These are phyloP conservation scores for Claviceps digitariae DNA, from an alignment of 2,329 filamentous ascomycete genomes.

Conservation along the genomic window DNA sequence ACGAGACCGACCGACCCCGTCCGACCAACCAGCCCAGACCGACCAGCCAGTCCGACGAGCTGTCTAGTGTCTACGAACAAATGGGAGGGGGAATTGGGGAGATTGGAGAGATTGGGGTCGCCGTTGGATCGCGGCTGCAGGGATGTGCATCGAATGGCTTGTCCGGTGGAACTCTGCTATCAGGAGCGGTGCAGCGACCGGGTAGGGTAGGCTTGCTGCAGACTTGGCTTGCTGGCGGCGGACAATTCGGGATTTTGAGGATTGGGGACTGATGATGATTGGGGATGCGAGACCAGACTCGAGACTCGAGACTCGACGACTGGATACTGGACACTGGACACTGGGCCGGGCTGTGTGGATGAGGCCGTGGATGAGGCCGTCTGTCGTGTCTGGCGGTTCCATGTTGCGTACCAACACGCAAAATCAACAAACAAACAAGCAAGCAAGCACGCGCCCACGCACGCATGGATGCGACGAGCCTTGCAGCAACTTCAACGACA, in stretches of 20 bases:
- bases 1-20: background rate
- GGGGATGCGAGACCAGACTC: too few relatives aligned
- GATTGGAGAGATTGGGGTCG: slow-evolving; percentile 6
- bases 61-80: background rate
- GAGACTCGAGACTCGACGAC: too few relatives aligned
- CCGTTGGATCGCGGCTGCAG: slow-evolving; percentile 21
- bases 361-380: background rate
- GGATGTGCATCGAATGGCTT: slow-evolving; percentile 8
- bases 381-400: background rate
- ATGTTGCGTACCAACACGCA: background rate
- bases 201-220: background rate
- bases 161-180: background rate
- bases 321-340: too few relatives aligned
- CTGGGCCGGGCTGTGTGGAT: too few relatives aligned
- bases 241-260: too few relatives aligned
- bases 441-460: too few relatives aligned
- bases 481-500: too few relatives aligned
- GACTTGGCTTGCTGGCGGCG: background rate
- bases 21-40: background rate
- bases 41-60: background rate
- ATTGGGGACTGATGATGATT: too few relatives aligned
- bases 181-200: background rate
- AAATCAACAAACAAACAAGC: background rate
- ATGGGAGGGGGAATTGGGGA: background rate
- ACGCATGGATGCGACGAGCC: too few relatives aligned